Evolutionary conservation across 164 flowering plant species (phyloP), one percentile per base, ranked within the genome.

Genomic region (Euptelea pleiosperma): DNA sequence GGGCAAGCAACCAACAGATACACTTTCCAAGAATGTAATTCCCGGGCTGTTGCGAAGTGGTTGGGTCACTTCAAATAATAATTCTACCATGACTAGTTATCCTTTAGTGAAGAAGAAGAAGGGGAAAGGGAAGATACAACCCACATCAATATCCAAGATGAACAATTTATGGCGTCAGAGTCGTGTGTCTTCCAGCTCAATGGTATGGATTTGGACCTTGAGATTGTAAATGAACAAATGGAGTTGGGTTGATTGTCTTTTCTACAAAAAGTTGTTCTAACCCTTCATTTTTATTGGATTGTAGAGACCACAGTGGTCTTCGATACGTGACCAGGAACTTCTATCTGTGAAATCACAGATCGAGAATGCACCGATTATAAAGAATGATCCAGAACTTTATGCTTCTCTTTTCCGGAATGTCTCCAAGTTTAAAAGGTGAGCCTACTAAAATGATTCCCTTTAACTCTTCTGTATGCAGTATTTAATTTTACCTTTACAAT

Each of bases 401-500:
- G 73, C 83, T 61, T 75, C 86, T 49, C 64, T 79, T 3, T 81
- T 69, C 56, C 73, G 86, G n/a, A 81, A 81, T 57, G 64, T 79
- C 52, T 81, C 86, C 56, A 71, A 62, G 58, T 81, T 81, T 69
- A 78, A 62, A 72, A 76, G 77, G 85, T 74, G 60, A 61, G 40
- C 8, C 37, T 37, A 5, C 12, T 35, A 10, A 16, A 25, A 14
- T n/a, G n/a, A n/a, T n/a, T n/a, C n/a, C n/a, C n/a, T n/a, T n/a
- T n/a, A n/a, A n/a, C n/a, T n/a, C n/a, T n/a, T n/a, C n/a, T n/a
- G n/a, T n/a, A n/a, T n/a, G n/a, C n/a, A n/a, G n/a, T n/a, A n/a
- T n/a, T 16, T 40, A 12, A 40, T 16, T 40, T 12, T 15, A 12
- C 15, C 43, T 40, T 40, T 40, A n/a, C 15, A 31, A 31, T 31